Percentiles rank a stretch among this genome's conserved stretches.
Evolutionary conservation across 2,329 filamentous ascomycete genomes (phyloP).

Genomic region (Apiospora saccharicola): DNA sequence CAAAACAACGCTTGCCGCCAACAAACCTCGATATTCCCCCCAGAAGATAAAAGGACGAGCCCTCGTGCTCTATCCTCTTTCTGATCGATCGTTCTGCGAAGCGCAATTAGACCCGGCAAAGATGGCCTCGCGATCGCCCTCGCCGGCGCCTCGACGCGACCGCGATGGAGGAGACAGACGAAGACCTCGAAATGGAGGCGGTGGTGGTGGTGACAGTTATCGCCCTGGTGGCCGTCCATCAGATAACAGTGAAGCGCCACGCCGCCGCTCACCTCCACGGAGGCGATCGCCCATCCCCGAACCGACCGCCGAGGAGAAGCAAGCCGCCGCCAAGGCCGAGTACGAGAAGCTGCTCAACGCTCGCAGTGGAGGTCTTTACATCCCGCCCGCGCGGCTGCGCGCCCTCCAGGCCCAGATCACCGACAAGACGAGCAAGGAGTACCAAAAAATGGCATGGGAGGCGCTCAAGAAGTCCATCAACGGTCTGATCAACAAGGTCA

Average conservation of each 20-base stretch:
- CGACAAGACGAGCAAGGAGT: slow-evolving; percentile 95
- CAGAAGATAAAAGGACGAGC: not conserved
- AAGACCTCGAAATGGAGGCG: slow-evolving; percentile 48
- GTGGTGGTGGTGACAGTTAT: slow-evolving; percentile 54
- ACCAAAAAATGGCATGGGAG: slow-evolving; percentile 99
- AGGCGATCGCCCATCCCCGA: slow-evolving; percentile 39
- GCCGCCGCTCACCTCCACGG: slow-evolving; percentile 31
- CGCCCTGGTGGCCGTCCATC: slow-evolving; percentile 45
- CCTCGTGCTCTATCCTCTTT: not conserved
- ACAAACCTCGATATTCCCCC: not conserved
- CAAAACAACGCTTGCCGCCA: not conserved
- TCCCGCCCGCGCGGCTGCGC: slow-evolving; percentile 87
- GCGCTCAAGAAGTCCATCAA: slow-evolving; percentile 99
- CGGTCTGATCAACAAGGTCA: slow-evolving; percentile 98
- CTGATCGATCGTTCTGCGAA: not conserved
- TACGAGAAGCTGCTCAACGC: slow-evolving; percentile 92
- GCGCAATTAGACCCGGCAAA: not conserved
- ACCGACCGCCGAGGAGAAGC: slow-evolving; percentile 81
- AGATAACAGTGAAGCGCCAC: slow-evolving; percentile 17
- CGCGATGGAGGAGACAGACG: slow-evolving; percentile 30
- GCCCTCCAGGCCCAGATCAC: slow-evolving; percentile 96
- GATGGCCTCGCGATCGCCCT: slow-evolving; percentile 33
- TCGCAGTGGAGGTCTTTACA: slow-evolving; percentile 95
- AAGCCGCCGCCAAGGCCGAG: slow-evolving; percentile 87
- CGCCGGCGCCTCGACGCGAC: slow-evolving; percentile 44